A percentile compares a stretch with the other conserved stretches of the same genome.
phyloP scores from a whole-genome alignment of 441 rosid genomes.

The Eruca vesicaria region DNA sequence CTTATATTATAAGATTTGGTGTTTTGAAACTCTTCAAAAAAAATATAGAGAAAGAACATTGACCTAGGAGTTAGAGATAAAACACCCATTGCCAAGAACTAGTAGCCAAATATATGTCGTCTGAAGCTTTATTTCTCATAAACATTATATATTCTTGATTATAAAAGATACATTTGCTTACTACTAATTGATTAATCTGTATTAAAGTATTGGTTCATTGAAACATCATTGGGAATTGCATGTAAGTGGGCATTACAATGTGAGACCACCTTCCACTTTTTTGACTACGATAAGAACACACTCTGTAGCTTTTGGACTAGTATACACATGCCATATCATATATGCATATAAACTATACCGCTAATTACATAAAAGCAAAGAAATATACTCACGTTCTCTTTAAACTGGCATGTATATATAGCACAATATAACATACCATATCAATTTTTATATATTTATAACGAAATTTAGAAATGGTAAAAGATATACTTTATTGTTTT shows the following conservation, averaged over 20 bases:
- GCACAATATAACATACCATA: slow-evolving; percentile 1
- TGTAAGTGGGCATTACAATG: slow-evolving; percentile 34
- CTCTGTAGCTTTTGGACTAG: background rate
- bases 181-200: background rate
- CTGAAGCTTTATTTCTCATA: slow-evolving; percentile 1
- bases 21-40: slow-evolving; percentile 13
- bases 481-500: background rate
- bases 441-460: background rate
- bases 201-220: slow-evolving; percentile 15
- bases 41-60: slow-evolving; percentile 10
- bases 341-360: background rate
- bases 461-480: background rate
- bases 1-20: background rate
- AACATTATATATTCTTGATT: background rate
- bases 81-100: slow-evolving; percentile 23
- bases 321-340: background rate
- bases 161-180: background rate
- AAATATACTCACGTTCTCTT: background rate
- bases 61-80: slow-evolving; percentile 32
- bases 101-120: slow-evolving; percentile 28
- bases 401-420: background rate
- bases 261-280: slow-evolving; percentile 36
- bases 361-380: background rate
- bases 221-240: slow-evolving; percentile 37
- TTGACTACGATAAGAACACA: slow-evolving; percentile 30